A percentile compares a stretch with the other conserved stretches of the same genome.
Conservation (phyloP, 1,284 basidiomycete genomes). For the Phellopilus nigrolimitatus region DNA sequence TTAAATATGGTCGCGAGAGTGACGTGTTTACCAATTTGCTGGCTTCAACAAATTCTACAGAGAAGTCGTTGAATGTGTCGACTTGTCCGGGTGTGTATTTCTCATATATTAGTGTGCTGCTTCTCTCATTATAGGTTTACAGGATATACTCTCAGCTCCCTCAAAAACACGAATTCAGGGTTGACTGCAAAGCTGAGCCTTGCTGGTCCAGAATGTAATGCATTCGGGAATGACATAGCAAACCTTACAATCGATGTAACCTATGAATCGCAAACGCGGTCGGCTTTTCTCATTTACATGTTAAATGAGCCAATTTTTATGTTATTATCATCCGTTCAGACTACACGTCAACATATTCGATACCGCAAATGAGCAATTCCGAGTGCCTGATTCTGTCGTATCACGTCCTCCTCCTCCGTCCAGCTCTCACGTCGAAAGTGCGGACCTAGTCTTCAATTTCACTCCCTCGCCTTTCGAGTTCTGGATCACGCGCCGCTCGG, state of each 20-base stretch:
- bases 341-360: conserved; percentile 79
- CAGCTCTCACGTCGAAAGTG: conserved; percentile 34
- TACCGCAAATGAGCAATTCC: conserved; percentile 59
- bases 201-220: conserved; percentile 60
- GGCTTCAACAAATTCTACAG: neutral
- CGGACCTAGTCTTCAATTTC: conserved; percentile 68
- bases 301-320: conserved; percentile 13
- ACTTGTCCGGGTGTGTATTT: conserved; percentile 30
- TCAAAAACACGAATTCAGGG: conserved; percentile 44
- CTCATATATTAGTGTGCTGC: neutral
- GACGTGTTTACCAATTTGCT: neutral
- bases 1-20: neutral
- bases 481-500: conserved; percentile 68
- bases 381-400: conserved; percentile 57
- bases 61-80: conserved; percentile 26
- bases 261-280: conserved; percentile 58
- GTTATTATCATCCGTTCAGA: conserved; percentile 33
- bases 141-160: conserved; percentile 50
- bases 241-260: conserved; percentile 62
- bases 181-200: conserved; percentile 54
- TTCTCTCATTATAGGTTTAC: neutral
- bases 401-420: conserved; percentile 39
- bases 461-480: conserved; percentile 65
- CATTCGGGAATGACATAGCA: conserved; percentile 63
- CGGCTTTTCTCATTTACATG: conserved; percentile 19